Evolutionary conservation across 1,139 yeast species (phyloP), one percentile per base, ranked within the genome.

Genomic region (Candida frijolesensis): DNA sequence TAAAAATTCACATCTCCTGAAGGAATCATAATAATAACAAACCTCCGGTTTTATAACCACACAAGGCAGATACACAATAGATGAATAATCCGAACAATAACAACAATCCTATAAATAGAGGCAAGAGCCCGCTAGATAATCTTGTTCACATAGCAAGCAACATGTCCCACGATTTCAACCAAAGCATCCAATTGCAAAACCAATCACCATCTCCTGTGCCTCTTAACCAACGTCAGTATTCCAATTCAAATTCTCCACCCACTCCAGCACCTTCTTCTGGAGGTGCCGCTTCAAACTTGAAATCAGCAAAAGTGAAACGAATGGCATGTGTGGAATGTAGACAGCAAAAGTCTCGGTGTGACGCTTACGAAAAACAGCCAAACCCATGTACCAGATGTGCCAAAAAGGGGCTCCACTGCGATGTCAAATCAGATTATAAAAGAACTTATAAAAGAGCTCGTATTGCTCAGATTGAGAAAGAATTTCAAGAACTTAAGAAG

Each of bases 241-340:
- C 48, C 6, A 15, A 49, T 46, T 30, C 53, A 43, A 42, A 25
- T 46, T 34, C 47, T 4, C 38, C 51, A 9, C 12, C 49, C 12
- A 42, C 56, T 9, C 51, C 51, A 10, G 51, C 42, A 44, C 44
- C 46, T 11, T 47, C 47, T 9, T 53, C 49, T 4, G 35, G 37
- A 12, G 29, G 16, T 32, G 19, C 15, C 10, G 42, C 35, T 1
- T 10, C 35, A 12, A 8, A 16, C 4, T 25, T 56, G 32, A 66
- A 66, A 52, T 41, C 61, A 3, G 66, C 64, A 4, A 69, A 61
- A 50, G 62, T 64, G 14, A 85, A 85, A 62, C 79, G 85, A 54
- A 84, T 91, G 66, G 98, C 98, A 0, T 94, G 99, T 72, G 91
- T 89, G 2, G 97, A 92, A 63, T 94, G 99, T 64, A 80, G 99